Base-by-base conservation (phyloP, 345 rosid genomes). In the Ceriops tagal region DNA sequence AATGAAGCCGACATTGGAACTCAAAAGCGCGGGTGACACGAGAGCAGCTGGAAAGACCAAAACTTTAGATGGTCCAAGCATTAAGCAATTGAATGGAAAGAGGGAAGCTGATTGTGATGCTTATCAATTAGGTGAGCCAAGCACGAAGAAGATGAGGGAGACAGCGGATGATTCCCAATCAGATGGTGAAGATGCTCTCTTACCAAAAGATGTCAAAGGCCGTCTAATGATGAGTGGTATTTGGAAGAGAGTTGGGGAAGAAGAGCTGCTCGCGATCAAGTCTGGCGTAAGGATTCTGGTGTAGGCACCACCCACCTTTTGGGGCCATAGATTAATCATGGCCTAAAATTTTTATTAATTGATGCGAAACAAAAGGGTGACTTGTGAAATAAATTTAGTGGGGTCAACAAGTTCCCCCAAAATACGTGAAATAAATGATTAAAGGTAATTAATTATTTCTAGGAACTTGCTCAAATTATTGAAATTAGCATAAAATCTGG, bases 191-290 rank as follows among this genome's bases (percentile, higher is more conserved):
- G 65, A 74, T 61, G 43, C 30, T 39, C 59, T 62, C 34, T 43
- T 28, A 1, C 58, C 60, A 30, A 56, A 77, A 31, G 83, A 75
- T 49, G 53, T 66, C 9, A 24, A 52, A 55, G 86, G 93, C 62
- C 76, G 66, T 69, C 77, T 90, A 57, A 62, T 81, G 84, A 75
- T 85, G 21, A 80, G 73, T 37, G 91, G 92, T 11, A 70, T 71
- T 53, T 84, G 91, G 96, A 80, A 83, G 84, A 77, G 77, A 64
- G 75, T 85, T 2, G 72, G 77, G 53, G 74, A 69, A 28, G 80
- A 78, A 58, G 92, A 85, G 71, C 68, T 88, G 0, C 70, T 68
- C 6, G 67, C 65, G 30, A 81, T 86, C 24, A 73, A 72, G 58
- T 82, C 97, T 65, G 66, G 66, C 39, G 71, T 86, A 51, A 76